These are phyloP conservation scores for Glarea lozoyensis DNA, from an alignment of 495 filamentous ascomycete species.

Conservation along the genomic window DNA sequence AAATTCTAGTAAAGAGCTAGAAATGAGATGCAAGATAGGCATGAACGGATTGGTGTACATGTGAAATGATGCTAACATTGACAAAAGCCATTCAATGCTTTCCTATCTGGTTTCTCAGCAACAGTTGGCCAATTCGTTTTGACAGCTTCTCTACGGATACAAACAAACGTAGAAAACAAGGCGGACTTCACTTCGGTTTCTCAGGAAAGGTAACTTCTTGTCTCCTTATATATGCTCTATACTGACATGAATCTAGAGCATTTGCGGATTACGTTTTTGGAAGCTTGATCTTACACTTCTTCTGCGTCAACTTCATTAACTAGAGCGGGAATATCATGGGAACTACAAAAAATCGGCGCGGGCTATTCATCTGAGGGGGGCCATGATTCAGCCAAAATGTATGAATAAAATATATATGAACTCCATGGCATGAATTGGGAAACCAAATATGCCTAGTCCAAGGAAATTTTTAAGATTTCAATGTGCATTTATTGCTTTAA, in stretches of 20 bases:
- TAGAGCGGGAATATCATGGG: no score
- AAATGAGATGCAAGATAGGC: neutral
- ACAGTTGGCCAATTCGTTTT: conserved; percentile 97
- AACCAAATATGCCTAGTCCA: no score
- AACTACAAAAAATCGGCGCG: no score
- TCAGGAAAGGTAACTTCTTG: conserved; percentile 50
- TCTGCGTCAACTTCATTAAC: conserved; percentile 99
- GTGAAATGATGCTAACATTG: conserved; percentile 6
- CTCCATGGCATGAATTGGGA: no score
- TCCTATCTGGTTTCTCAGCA: conserved; percentile 87
- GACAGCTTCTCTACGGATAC: conserved; percentile 77
- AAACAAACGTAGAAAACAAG: conserved; percentile 74
- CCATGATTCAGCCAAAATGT: conserved; percentile 6
- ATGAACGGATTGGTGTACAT: neutral
- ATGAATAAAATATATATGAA: conserved; percentile 17
- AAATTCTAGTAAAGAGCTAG: neutral
- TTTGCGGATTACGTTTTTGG: conserved; percentile 97
- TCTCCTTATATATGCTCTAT: neutral
- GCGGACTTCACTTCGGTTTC: conserved; percentile 58
- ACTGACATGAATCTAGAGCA: conserved; percentile 46
- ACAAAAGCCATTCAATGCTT: conserved; percentile 90
- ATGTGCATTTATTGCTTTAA: conserved; percentile 2
- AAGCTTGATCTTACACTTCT: conserved; percentile 93
- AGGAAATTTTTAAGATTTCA: neutral
- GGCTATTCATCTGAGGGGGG: neutral